Evolutionary conservation across 192 early-diverging fungal genomes (phyloP), one percentile per base, ranked within the genome.

Genomic region (Phycomyces nitens): DNA sequence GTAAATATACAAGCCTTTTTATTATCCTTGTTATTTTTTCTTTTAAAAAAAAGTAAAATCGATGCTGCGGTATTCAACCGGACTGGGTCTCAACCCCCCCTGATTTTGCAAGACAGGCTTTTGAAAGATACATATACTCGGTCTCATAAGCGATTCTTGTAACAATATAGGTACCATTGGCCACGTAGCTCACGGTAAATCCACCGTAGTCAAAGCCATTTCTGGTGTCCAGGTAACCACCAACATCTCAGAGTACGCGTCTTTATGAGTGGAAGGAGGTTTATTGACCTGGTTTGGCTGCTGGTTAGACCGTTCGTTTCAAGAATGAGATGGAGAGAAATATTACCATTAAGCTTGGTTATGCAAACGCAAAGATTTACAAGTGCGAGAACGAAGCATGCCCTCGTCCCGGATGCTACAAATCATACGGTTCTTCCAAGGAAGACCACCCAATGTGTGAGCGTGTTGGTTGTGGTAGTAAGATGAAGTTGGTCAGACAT

Each of bases 321-420:
- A 93, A 94, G 79, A 95, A 91, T 73, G 97, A 99, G 77, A 79
- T 95, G 43, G 94, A 95, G 80, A 86, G 93, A 68, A 98, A 99
- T 79, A 97, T 97, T 83, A 98, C 97, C 56, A 99, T 98, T 79
- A 99, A 96, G 79, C 82, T 99, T 39, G 97, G 97, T 42, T 99
- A 99, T 70, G 94, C 97, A 58, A 99, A 99, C 66, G 95, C 97
- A 56, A 99, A 99, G 89, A 95, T 99, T 49, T 99, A 96, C 84
- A 97, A 98, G 80, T 99, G 97, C 81, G 85, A 89, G 68, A 92
- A 88, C 72, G 82, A 89, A 56, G 87, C 81, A 23, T 98, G 97
- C 81, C 93, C 95, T 43, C 84, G 97, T 51, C 97, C 97, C 20
- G 94, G 92, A 59, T 97, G 95, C 79, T 99, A 98, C 77, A 80